These are phyloP conservation scores for Phytopythium kandeliae DNA, from an alignment of 352 stramenopile species.

Conservation along the genomic window DNA sequence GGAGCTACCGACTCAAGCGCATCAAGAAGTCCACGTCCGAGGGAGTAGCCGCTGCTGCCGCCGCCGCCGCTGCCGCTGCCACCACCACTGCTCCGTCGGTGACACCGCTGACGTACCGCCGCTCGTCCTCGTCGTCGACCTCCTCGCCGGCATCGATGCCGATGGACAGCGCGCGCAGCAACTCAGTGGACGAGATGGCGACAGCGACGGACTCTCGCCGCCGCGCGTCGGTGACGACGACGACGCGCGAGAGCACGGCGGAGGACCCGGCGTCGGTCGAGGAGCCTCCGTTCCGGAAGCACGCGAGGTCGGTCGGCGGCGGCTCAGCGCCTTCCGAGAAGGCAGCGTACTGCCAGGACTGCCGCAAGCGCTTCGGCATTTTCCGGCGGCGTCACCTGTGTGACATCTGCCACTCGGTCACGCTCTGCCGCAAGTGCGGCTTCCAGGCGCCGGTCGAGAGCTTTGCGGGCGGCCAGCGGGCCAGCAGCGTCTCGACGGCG, in stretches of 20 bases:
- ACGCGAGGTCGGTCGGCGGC: slow-evolving; percentile 16
- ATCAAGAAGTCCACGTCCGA: slow-evolving; percentile 43
- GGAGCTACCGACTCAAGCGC: slow-evolving; percentile 37
- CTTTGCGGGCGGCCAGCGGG: slow-evolving; percentile 19
- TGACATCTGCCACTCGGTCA: slow-evolving; percentile 47
- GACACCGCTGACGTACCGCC: slow-evolving; percentile 9
- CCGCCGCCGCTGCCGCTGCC: slow-evolving; percentile 6
- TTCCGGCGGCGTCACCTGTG: slow-evolving; percentile 52
- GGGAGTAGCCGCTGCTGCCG: slow-evolving; percentile 2
- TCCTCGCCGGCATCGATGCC: slow-evolving; percentile 22
- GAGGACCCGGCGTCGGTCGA: background rate
- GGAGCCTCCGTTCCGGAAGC: slow-evolving; percentile 17
- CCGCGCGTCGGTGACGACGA: slow-evolving; percentile 1
- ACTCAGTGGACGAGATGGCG: slow-evolving; percentile 10
- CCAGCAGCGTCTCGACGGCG: slow-evolving; percentile 16
- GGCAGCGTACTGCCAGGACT: slow-evolving; percentile 33
- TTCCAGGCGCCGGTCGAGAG: slow-evolving; percentile 37
- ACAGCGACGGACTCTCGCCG: background rate
- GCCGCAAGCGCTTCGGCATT: slow-evolving; percentile 57
- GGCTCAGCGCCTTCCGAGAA: slow-evolving; percentile 18
- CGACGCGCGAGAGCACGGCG: slow-evolving; percentile 5
- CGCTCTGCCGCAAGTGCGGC: slow-evolving; percentile 54
- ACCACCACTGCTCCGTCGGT: no score
- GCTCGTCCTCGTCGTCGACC: slow-evolving; percentile 27
- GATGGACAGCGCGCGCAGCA: slow-evolving; percentile 20